These are phyloP conservation scores for Eimeria mitis DNA, from an alignment of 169 alveolate species.

Conservation along the genomic window DNA sequence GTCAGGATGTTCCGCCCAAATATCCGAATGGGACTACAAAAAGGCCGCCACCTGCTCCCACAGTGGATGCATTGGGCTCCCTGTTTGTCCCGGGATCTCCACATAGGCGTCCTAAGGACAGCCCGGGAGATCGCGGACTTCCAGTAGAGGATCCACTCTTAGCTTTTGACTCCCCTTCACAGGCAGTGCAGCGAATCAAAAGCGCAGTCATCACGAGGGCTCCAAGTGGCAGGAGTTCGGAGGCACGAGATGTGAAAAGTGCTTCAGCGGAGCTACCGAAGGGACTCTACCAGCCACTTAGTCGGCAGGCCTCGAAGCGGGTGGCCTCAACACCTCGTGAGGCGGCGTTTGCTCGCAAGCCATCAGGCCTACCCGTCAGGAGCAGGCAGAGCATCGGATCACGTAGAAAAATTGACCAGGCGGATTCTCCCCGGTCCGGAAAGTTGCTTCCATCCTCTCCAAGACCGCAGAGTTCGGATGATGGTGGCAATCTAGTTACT, in stretches of 20 bases:
- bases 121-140: constrained; percentile 9
- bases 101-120: background rate
- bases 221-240: background rate
- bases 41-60: constrained; percentile 43
- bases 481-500: constrained; percentile 4
- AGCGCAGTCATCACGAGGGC: constrained; percentile 58
- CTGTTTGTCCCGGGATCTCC: constrained; percentile 19
- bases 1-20: constrained; percentile 3
- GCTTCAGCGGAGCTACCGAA: constrained; percentile 22
- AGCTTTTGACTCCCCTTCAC: constrained; percentile 12
- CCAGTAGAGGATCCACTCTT: constrained; percentile 38
- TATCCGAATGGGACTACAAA: background rate
- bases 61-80: constrained; percentile 38
- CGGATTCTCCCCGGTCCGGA: background rate
- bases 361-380: constrained; percentile 17
- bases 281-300: background rate
- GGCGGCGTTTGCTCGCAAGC: background rate
- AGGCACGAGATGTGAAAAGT: constrained; percentile 21
- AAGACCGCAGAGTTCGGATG: background rate
- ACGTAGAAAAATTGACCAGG: background rate
- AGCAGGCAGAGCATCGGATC: background rate
- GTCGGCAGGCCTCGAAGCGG: constrained; percentile 31
- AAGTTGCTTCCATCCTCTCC: constrained; percentile 14
- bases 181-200: constrained; percentile 23
- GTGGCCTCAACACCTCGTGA: constrained; percentile 14